Evolutionary conservation across 225 moss, liverwort and hornwort genomes (phyloP).

Genomic region (Rhytidiadelphus loreus): DNA sequence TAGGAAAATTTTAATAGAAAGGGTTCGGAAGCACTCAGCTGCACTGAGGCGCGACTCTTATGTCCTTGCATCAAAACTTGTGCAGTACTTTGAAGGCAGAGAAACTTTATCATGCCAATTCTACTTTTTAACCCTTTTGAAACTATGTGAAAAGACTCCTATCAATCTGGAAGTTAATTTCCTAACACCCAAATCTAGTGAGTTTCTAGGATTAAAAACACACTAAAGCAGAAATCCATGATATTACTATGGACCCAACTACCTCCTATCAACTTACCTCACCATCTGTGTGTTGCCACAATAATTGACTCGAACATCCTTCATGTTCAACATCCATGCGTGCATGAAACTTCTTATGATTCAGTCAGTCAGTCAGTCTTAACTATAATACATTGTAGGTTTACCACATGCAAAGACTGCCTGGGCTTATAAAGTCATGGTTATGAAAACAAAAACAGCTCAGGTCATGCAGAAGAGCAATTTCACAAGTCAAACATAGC

Average conservation of each 20-base stretch:
- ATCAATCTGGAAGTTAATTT: neutral
- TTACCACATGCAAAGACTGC: neutral
- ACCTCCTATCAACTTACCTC: constrained; percentile 13
- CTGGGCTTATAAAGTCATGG: neutral
- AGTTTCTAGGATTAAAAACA: neutral
- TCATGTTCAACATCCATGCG: neutral
- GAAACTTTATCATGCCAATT: neutral
- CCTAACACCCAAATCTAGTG: neutral
- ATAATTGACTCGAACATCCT: neutral
- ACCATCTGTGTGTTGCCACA: neutral
- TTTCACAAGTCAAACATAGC: neutral
- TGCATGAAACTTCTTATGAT: neutral
- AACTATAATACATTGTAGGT: neutral
- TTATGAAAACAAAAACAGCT: too few species aligned
- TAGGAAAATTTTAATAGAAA: neutral
- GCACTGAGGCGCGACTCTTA: neutral
- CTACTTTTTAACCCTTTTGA: neutral
- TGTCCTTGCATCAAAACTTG: neutral
- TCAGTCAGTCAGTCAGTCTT: neutral
- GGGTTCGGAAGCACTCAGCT: neutral
- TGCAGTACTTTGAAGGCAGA: neutral
- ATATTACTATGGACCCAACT: neutral
- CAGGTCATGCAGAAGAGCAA: neutral
- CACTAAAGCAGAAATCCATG: neutral
- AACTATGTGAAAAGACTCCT: neutral